Evolutionary conservation across 2,329 filamentous ascomycete species (phyloP), one percentile per base, ranked within the genome.

Genomic region (Zarea fungicola): DNA sequence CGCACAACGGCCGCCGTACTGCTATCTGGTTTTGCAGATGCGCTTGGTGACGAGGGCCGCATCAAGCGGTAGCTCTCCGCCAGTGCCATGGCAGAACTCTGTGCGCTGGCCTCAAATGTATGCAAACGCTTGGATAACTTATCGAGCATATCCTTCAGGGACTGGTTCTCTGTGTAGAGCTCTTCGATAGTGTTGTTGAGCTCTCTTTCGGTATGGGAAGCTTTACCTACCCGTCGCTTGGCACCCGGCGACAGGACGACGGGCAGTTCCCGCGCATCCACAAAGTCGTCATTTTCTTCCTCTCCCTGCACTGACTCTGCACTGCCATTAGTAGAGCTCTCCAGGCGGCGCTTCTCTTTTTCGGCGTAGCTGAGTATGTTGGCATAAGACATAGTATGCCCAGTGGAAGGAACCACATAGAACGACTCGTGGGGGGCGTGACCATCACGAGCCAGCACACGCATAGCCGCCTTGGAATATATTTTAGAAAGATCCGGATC

Each of bases 361-460:
- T 83, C 78, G 29, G 80, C 81, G 56, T 81, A 84, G 35, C 74
- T 85, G 18, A 96, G 73, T 45, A 99, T 96, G 54, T 87, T 90
- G 37, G 93, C 91, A 62, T 97, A 99, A 0, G 90, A 93, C 52
- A 91, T 85, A 3, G 90, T 96, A 55, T 92, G 90, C 5, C 93
- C 92, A 16, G 87, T 89, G 0, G 88, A 87, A 4, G 92, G 93
- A 1, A 99, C 93, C 1, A 97, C 87, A 64, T 96, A 97, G 70
- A 99, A 99, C 8, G 87, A 93, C 58, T 87, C 87, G 51, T 76
- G 80, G 14, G 79, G 72, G 14, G 77, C 76, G 23, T 83, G 77
- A 1, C 81, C 81, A 25, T 85, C 84, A 49, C 87, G 83, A 18
- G 82, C 77, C 35, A 96, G 77, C 1, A 91, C 89, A 44, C 85